phyloP scores from a whole-genome alignment of 371 early-diverging fungal genomes.

The Syncephalis fuscata region DNA sequence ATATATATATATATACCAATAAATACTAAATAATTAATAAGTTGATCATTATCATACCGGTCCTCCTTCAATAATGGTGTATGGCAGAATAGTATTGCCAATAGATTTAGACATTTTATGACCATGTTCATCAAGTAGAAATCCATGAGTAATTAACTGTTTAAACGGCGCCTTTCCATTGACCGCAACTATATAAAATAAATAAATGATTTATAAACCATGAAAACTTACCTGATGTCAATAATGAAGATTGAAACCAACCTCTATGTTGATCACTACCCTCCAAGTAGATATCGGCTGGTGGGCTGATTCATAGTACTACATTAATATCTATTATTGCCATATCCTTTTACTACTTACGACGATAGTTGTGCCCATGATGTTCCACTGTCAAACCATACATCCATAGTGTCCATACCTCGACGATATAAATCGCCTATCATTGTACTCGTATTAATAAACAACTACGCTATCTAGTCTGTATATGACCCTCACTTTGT shows the following conservation, averaged over 20 bases:
- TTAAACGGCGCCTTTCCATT: constrained; percentile 66
- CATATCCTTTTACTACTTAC: constrained; percentile 2
- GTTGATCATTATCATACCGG: constrained; percentile 15
- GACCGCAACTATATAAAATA: constrained; percentile 33
- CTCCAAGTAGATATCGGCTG: constrained; percentile 83
- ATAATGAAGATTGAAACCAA: constrained; percentile 92
- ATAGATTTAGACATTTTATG: constrained; percentile 91
- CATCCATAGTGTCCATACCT: constrained; percentile 83
- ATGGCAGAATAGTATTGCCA: constrained; percentile 78
- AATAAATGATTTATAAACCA: neutral
- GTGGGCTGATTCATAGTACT: constrained; percentile 10
- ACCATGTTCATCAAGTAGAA: constrained; percentile 77
- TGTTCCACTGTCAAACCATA: constrained; percentile 90
- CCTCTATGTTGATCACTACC: constrained; percentile 95
- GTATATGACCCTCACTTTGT: constrained; percentile 14
- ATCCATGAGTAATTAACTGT: constrained; percentile 82
- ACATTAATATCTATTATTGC: neutral
- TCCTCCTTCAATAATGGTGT: constrained; percentile 47
- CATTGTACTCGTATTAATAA: neutral
- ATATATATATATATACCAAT: neutral
- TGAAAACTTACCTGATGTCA: constrained; percentile 42
- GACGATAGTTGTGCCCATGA: constrained; percentile 52
- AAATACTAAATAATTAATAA: constrained; percentile 1
- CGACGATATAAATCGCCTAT: constrained; percentile 22
- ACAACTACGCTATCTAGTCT: neutral